Percentiles rank a stretch among this genome's conserved stretches.
Conservation (phyloP, 2,329 filamentous ascomycete species). For the Grosmannia huntii region DNA sequence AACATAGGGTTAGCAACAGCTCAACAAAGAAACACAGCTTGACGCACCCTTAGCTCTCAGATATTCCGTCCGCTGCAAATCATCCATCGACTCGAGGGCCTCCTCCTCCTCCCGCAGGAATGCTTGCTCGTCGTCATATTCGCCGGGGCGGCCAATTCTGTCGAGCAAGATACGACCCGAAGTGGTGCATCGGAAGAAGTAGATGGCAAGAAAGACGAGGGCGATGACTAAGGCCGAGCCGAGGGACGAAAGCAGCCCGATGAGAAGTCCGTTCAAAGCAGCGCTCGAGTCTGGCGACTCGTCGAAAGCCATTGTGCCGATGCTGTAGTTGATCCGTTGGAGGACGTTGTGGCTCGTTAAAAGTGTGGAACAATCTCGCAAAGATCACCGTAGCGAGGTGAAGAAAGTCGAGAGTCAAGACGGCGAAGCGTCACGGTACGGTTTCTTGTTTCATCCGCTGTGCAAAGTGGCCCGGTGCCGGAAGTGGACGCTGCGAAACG, state of each 20-base stretch:
- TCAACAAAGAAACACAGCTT: too few relatives aligned
- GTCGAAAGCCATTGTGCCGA: neutral
- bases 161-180: constrained; percentile 87
- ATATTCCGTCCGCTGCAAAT: constrained; percentile 81
- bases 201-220: constrained; percentile 67
- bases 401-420: neutral
- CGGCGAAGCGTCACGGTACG: constrained; percentile 3
- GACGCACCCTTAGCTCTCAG: constrained; percentile 78
- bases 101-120: constrained; percentile 90
- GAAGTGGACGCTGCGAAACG: neutral
- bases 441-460: constrained; percentile 1
- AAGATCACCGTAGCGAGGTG: neutral
- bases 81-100: constrained; percentile 90
- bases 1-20: too few relatives aligned
- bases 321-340: too few relatives aligned
- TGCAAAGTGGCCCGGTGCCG: neutral
- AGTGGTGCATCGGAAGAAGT: constrained; percentile 85
- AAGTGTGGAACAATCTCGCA: neutral
- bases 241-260: constrained; percentile 88
- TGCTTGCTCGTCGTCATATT: constrained; percentile 95
- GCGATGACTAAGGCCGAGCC: constrained; percentile 80
- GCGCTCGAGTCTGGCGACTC: constrained; percentile 8
- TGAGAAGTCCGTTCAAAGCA: constrained; percentile 64
- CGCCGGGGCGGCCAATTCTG: constrained; percentile 81
- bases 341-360: neutral